A percentile compares a stretch with the other conserved stretches of the same genome.
These are phyloP conservation scores for Solanum corneliomulleri DNA, from an alignment of 257 asterid species.

Conservation along the genomic window DNA sequence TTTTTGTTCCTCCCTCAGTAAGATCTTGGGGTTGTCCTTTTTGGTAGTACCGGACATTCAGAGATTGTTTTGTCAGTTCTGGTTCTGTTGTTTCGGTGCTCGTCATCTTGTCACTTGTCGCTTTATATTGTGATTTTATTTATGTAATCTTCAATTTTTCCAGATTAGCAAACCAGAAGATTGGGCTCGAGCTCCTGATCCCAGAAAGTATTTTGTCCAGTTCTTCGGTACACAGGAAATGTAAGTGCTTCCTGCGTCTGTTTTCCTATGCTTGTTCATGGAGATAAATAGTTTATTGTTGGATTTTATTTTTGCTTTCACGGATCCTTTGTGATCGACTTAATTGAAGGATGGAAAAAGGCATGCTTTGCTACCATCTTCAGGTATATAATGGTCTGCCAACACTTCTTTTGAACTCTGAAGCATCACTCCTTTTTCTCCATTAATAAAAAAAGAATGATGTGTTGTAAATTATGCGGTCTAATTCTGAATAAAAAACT, in stretches of 20 bases:
- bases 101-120: background rate
- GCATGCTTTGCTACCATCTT: background rate
- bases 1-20: background rate
- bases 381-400: background rate
- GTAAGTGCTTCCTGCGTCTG: slow-evolving; percentile 32
- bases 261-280: background rate
- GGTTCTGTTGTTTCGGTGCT: slow-evolving; percentile 2
- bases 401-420: background rate
- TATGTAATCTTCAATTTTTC: slow-evolving; percentile 13
- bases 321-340: background rate
- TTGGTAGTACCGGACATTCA: background rate
- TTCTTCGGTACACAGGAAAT: slow-evolving; percentile 83
- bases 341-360: background rate
- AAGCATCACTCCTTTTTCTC: background rate
- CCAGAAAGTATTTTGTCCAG: slow-evolving; percentile 68
- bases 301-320: background rate
- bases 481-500: background rate
- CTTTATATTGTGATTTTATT: background rate
- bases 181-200: slow-evolving; percentile 55
- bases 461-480: background rate
- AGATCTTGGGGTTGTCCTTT: background rate
- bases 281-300: background rate
- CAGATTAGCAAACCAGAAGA: slow-evolving; percentile 85
- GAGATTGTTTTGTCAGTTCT: background rate
- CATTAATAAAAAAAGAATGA: background rate